A percentile compares a stretch with the other conserved stretches of the same genome.
Conservation (phyloP, 208 protist genomes). For the Zelonia costaricensis region DNA sequence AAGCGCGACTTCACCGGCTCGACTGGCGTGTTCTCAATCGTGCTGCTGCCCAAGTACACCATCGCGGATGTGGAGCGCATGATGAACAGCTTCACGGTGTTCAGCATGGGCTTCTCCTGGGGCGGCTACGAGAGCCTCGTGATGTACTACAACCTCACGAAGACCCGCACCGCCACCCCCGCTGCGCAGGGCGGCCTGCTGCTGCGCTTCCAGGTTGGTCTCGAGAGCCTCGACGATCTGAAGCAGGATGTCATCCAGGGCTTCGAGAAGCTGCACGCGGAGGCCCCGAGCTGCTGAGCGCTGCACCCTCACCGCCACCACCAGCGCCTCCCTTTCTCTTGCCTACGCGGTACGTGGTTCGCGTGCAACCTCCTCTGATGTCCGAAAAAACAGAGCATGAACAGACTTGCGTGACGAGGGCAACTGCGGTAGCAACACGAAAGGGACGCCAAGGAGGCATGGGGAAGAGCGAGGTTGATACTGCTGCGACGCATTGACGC, state of each 20-base stretch:
- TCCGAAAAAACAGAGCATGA: too few relatives aligned
- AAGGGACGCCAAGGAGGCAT: too few relatives aligned
- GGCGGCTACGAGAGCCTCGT: constrained; percentile 36
- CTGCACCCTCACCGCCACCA: too few relatives aligned
- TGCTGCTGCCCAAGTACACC: constrained; percentile 26
- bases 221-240: constrained; percentile 35
- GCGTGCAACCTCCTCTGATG: too few relatives aligned
- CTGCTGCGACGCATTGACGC: too few relatives aligned
- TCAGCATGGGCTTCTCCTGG: constrained; percentile 34
- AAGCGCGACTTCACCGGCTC: constrained; percentile 38
- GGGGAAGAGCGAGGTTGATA: too few relatives aligned
- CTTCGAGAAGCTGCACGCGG: constrained; percentile 13
- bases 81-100: constrained; percentile 24
- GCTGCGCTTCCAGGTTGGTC: constrained; percentile 27
- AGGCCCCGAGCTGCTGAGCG: not conserved
- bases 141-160: constrained; percentile 31
- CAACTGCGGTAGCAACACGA: too few relatives aligned
- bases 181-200: constrained; percentile 26
- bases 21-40: constrained; percentile 23
- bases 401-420: too few relatives aligned
- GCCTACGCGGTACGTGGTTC: too few relatives aligned
- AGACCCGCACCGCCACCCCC: constrained; percentile 27
- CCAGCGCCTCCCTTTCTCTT: too few relatives aligned
- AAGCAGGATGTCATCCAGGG: constrained; percentile 30
- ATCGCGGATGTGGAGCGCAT: constrained; percentile 21